Percentiles rank a stretch among this genome's conserved stretches.
These are phyloP conservation scores for Jasminum sambac DNA, from an alignment of 257 asterid species.

Conservation along the genomic window DNA sequence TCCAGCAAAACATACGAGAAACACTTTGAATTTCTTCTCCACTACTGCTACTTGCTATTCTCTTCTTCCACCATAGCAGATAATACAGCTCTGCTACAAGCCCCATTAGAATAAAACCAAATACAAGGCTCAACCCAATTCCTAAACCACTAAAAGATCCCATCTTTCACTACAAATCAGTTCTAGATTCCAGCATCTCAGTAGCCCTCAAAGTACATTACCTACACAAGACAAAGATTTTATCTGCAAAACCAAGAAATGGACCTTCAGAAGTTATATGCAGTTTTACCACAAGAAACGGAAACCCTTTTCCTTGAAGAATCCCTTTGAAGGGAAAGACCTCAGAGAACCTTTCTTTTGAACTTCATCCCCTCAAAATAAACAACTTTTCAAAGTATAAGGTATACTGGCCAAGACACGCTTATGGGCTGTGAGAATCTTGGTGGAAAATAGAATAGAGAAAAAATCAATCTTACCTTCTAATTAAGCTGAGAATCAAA, in stretches of 20 bases:
- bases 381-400: slow-evolving; percentile 18
- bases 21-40: slow-evolving; percentile 35
- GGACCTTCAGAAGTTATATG: neutral
- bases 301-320: slow-evolving; percentile 28
- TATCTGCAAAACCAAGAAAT: slow-evolving; percentile 16
- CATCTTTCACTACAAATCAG: slow-evolving; percentile 35
- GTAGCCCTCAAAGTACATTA: neutral
- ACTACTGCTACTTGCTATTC: slow-evolving; percentile 22
- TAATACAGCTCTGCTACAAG: slow-evolving; percentile 70
- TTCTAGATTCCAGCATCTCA: slow-evolving; percentile 27
- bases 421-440: slow-evolving; percentile 37
- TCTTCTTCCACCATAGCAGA: slow-evolving; percentile 73
- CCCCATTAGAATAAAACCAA: slow-evolving; percentile 74
- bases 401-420: slow-evolving; percentile 41
- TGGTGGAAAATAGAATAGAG: slow-evolving; percentile 16
- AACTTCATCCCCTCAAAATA: slow-evolving; percentile 23
- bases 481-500: slow-evolving; percentile 29
- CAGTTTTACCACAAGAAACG: neutral
- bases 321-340: slow-evolving; percentile 12
- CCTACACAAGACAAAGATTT: slow-evolving; percentile 18
- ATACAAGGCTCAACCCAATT: slow-evolving; percentile 65
- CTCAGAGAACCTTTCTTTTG: slow-evolving; percentile 4
- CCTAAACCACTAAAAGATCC: slow-evolving; percentile 74
- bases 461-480: slow-evolving; percentile 19
- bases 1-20: slow-evolving; percentile 56